Base-by-base conservation (phyloP, 2,329 filamentous ascomycete species). In the Diplodia seriata region DNA sequence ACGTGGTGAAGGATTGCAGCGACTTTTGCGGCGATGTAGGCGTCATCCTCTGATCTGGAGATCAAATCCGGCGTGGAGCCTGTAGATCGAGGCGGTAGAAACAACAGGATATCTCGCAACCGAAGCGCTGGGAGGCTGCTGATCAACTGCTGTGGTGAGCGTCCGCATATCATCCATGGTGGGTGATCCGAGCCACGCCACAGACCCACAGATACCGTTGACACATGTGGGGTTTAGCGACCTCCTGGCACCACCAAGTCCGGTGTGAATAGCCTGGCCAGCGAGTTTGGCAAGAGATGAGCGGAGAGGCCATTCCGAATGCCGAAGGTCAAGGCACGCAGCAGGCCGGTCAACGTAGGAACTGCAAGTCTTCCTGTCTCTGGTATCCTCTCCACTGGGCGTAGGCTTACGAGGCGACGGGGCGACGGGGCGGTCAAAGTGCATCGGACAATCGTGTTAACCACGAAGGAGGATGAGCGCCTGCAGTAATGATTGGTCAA, bases 1-100 rank as follows among this genome's bases (percentile, higher is more conserved):
- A 63, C 59, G 59, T 63, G 59, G 51, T 51, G 31, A 33, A 23
- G 55, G 55, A n/a, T 29, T 43, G n/a, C 40, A 49, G 40, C 56
- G 56, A 43, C 26, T 49, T 49, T 51, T 63, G 54, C 33, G 54
- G 54, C 54, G 23, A 23, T 40, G 54, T 31, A 11, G 53, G 53
- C 59, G 47, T 38, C 47, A 51, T 51, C 14, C 12, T 38, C 36
- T 29, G 29, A n/a, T n/a, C 43, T 53, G 31, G 29, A 62, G 40
- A 29, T 15, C 47, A 31, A 51, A n/a, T 38, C 33, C 38, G 15
- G 57, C 14, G 59, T 51, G 59, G 59, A 29, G 59, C 59, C n/a
- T 36, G 59, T 26, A 23, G 59, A 63, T 63, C 59, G 20, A 23
- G 36, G 20, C 57, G 57, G 43, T 15, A 55, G 26, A 36, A n/a